A percentile compares a stretch with the other conserved stretches of the same genome.
Conservation (phyloP, 768 basidiomycete genomes). For the Russula ochroleuca region DNA sequence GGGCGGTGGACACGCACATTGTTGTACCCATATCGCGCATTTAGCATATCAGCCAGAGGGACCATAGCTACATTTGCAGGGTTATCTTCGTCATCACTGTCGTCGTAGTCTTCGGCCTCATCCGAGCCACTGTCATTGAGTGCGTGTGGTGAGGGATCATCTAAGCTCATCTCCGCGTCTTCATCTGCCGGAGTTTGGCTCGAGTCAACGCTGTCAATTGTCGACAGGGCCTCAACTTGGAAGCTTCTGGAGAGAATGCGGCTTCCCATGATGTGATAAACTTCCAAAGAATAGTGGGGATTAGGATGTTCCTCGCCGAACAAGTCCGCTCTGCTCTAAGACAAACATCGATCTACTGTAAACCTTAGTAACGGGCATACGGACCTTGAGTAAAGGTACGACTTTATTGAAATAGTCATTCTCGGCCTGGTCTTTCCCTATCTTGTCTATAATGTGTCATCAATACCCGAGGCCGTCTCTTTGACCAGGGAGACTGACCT, state of each 20-base stretch:
- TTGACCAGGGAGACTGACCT: conserved; percentile 46
- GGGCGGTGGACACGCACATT: conserved; percentile 54
- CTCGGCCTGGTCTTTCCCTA: conserved; percentile 82
- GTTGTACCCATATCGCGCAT: conserved; percentile 78
- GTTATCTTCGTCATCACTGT: conserved; percentile 52
- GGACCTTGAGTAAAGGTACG: conserved; percentile 65
- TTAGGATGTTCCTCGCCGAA: conserved; percentile 48
- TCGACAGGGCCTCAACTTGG: conserved; percentile 58
- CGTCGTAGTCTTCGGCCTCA: conserved; percentile 36
- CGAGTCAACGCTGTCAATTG: conserved; percentile 36
- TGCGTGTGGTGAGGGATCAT: conserved; percentile 27
- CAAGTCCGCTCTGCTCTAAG: conserved; percentile 65
- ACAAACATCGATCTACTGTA: conserved; percentile 1
- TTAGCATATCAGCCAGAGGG: conserved; percentile 94
- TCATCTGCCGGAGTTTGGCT: conserved; percentile 30
- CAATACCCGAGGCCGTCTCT: background rate
- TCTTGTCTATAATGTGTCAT: conserved; percentile 54
- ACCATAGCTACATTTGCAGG: conserved; percentile 80
- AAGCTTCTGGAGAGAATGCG: conserved; percentile 92
- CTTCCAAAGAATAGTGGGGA: conserved; percentile 57
- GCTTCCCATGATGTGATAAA: conserved; percentile 87
- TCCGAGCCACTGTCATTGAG: conserved; percentile 37
- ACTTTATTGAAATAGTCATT: conserved; percentile 63
- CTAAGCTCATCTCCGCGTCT: conserved; percentile 36
- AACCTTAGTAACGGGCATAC: conserved; percentile 26